Conservation (phyloP, 805 yeast genomes). For the Tetrapisispora arboricola region DNA sequence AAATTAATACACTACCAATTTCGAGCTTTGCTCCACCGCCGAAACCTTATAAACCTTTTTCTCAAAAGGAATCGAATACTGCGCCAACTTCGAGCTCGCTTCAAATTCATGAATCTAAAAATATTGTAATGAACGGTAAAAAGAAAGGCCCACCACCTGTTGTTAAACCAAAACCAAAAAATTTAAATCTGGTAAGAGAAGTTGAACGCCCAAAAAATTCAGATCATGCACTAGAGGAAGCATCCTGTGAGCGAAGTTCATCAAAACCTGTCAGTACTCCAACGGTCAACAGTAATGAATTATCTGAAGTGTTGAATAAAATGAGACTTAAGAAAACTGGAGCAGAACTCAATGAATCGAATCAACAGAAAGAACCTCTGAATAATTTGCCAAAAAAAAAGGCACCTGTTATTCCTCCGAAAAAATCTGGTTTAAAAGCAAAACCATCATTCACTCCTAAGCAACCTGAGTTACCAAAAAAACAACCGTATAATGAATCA, state of each 20-base stretch:
- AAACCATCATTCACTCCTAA: conserved; percentile 11
- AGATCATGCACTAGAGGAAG: not conserved
- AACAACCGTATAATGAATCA: too few species aligned
- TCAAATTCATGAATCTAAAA: too few species aligned
- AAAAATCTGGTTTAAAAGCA: conserved; percentile 10
- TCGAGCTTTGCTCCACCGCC: conserved; percentile 28
- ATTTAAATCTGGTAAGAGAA: conserved; percentile 1
- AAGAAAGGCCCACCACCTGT: conserved; percentile 17
- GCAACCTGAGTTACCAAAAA: too few species aligned
- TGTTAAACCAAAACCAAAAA: conserved; percentile 23
- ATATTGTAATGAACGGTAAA: not conserved
- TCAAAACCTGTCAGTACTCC: not conserved
- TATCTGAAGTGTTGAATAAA: conserved; percentile 9
- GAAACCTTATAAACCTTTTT: conserved; percentile 16
- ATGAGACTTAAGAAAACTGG: conserved; percentile 11
- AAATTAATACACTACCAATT: not conserved
- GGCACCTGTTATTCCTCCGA: conserved; percentile 12
- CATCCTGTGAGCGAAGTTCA: not conserved
- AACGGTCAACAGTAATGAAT: conserved; percentile 3
- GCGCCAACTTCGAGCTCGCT: too few species aligned
- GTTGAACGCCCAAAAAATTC: not conserved
- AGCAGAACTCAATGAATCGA: too few species aligned
- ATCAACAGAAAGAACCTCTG: too few species aligned
- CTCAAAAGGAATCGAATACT: too few species aligned
- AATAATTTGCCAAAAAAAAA: not conserved